Evolutionary conservation across 345 rosid species (phyloP).

Genomic region (Populus alba): DNA sequence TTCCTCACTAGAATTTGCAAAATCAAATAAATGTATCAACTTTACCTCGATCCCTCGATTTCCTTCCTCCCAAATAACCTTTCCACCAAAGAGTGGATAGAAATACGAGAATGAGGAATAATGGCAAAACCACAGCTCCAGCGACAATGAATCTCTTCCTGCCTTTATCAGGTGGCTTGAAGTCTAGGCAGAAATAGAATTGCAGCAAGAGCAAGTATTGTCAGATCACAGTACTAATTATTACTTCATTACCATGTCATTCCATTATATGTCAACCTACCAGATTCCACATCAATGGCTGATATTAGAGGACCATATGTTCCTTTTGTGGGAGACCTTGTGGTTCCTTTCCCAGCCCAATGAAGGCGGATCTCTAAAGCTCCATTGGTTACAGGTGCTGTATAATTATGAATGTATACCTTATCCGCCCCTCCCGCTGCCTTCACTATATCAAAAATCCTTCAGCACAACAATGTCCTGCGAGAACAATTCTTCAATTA

Average conservation of each 20-base stretch:
- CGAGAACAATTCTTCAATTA: background rate
- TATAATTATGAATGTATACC: background rate
- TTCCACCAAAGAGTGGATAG: conserved; percentile 24
- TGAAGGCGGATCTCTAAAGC: conserved; percentile 17
- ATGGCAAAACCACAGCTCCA: conserved; percentile 20
- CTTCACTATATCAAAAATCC: conserved; percentile 16
- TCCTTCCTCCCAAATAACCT: conserved; percentile 15
- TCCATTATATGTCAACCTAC: background rate
- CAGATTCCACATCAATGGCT: conserved; percentile 17
- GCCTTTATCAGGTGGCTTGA: conserved; percentile 2
- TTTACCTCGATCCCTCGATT: background rate
- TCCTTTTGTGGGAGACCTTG: conserved; percentile 8
- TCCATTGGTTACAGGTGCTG: conserved; percentile 7
- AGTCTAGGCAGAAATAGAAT: conserved; percentile 6
- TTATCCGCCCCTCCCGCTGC: background rate
- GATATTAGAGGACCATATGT: conserved; percentile 28
- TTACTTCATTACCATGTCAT: no score
- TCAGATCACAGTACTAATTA: no score
- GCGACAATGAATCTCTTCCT: background rate
- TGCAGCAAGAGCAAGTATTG: background rate
- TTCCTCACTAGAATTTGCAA: no score
- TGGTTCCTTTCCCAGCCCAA: conserved; percentile 31
- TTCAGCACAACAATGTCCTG: conserved; percentile 19
- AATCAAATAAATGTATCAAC: background rate
- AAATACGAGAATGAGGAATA: conserved; percentile 5